Percentiles rank a stretch among this genome's conserved stretches.
Conservation (phyloP, 1,284 basidiomycete species). For the Porphyrellus sp. region DNA sequence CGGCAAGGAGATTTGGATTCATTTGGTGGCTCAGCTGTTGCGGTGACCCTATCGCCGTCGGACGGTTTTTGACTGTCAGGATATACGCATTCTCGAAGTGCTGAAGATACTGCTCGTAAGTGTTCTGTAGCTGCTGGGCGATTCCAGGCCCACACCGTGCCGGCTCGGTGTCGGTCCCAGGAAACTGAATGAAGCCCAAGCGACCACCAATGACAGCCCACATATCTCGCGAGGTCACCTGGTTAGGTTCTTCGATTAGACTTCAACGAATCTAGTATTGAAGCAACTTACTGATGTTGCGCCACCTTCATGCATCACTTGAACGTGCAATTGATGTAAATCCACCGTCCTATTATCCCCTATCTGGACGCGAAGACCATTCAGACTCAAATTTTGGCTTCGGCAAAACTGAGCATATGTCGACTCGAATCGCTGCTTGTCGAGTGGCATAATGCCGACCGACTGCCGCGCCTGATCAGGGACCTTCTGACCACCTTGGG, state of each 20-base stretch:
- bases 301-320: slow-evolving; percentile 59
- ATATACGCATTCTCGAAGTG: slow-evolving; percentile 59
- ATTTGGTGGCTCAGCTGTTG: slow-evolving; percentile 20
- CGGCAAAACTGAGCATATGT: slow-evolving; percentile 48
- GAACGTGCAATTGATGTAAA: slow-evolving; percentile 52
- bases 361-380: slow-evolving; percentile 39
- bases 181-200: slow-evolving; percentile 61
- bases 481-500: slow-evolving; percentile 23
- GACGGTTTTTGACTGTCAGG: slow-evolving; percentile 27
- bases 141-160: slow-evolving; percentile 55
- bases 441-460: slow-evolving; percentile 39
- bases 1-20: slow-evolving; percentile 9
- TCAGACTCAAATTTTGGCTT: slow-evolving; percentile 37
- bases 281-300: slow-evolving; percentile 41
- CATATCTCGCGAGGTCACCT: slow-evolving; percentile 56
- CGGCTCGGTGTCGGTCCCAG: slow-evolving; percentile 53
- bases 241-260: slow-evolving; percentile 5
- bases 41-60: slow-evolving; percentile 8
- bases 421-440: slow-evolving; percentile 47
- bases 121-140: slow-evolving; percentile 54
- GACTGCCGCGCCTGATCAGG: slow-evolving; percentile 21
- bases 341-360: slow-evolving; percentile 55
- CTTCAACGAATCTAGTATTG: neutral
- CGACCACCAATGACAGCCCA: slow-evolving; percentile 66
- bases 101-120: slow-evolving; percentile 58